Conservation (phyloP, 2,329 filamentous ascomycete species). For the Blumeriella jaapii region DNA sequence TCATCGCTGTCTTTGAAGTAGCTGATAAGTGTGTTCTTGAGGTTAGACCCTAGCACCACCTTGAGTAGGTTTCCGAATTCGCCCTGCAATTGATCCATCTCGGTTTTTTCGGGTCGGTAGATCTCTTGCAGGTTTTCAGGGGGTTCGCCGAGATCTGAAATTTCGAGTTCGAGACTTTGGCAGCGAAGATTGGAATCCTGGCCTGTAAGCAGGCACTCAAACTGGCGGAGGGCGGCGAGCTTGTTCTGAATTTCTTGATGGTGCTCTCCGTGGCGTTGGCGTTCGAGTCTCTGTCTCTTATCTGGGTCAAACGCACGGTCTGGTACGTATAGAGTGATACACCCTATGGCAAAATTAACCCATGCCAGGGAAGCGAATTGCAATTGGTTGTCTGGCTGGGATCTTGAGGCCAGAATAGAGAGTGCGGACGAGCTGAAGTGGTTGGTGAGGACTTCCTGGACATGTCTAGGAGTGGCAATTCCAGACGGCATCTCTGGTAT, state of each 20-base stretch:
- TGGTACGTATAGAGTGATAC: slow-evolving; percentile 72
- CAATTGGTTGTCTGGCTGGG: slow-evolving; percentile 20
- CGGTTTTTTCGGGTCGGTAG: slow-evolving; percentile 57
- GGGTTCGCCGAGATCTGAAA: slow-evolving; percentile 51
- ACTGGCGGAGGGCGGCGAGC: slow-evolving; percentile 48
- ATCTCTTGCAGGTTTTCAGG: slow-evolving; percentile 54
- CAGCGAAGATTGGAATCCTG: slow-evolving; percentile 57
- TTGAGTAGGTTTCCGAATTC: slow-evolving; percentile 72
- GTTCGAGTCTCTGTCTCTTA: slow-evolving; percentile 53
- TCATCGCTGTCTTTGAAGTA: slow-evolving; percentile 27
- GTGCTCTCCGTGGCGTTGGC: slow-evolving; percentile 44
- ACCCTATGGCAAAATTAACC: slow-evolving; percentile 62
- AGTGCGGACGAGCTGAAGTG: slow-evolving; percentile 29
- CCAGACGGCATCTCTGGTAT: no score
- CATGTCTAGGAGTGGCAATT: neutral
- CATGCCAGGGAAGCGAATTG: slow-evolving; percentile 49
- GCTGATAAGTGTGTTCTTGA: slow-evolving; percentile 10
- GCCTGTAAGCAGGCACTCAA: slow-evolving; percentile 57
- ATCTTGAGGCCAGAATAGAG: slow-evolving; percentile 23
- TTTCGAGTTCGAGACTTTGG: slow-evolving; percentile 48
- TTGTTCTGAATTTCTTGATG: slow-evolving; percentile 42
- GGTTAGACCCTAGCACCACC: slow-evolving; percentile 17
- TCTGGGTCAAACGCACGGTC: slow-evolving; percentile 79
- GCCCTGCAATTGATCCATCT: slow-evolving; percentile 62
- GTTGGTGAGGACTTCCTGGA: slow-evolving; percentile 21